Evolutionary conservation across 1,139 yeast genomes (phyloP).

Genomic region (Torulaspora globosa): DNA sequence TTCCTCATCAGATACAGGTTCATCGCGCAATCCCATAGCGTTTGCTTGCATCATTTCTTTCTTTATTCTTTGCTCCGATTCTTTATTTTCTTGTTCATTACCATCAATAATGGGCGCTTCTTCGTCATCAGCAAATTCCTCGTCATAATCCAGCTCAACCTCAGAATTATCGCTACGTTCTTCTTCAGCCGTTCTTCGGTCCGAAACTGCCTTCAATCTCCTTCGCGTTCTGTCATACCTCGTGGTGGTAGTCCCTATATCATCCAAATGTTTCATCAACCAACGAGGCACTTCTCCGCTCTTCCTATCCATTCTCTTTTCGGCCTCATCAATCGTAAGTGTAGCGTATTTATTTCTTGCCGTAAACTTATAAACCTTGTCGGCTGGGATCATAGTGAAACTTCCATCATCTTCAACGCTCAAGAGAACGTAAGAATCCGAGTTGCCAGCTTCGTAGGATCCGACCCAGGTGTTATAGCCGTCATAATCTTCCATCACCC

Average conservation of each 20-base stretch:
- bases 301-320: constrained; percentile 83
- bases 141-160: constrained; percentile 91
- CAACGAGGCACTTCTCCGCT: constrained; percentile 79
- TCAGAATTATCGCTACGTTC: constrained; percentile 63
- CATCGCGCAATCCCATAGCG: constrained; percentile 62
- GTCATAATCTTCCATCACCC: constrained; percentile 97
- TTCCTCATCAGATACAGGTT: constrained; percentile 48
- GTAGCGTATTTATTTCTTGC: constrained; percentile 93
- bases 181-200: constrained; percentile 41
- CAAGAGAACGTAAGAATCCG: constrained; percentile 79
- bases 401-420: constrained; percentile 78
- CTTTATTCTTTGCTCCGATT: constrained; percentile 82
- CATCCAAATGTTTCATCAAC: constrained; percentile 89
- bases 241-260: constrained; percentile 48
- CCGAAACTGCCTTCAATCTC: constrained; percentile 56
- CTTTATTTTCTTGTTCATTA: constrained; percentile 89
- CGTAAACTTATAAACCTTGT: constrained; percentile 87
- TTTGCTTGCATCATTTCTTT: constrained; percentile 86
- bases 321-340: constrained; percentile 92
- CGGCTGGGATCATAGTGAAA: constrained; percentile 92
- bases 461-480: constrained; percentile 95
- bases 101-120: constrained; percentile 98
- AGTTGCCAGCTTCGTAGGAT: constrained; percentile 88
- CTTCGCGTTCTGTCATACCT: constrained; percentile 44
- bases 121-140: constrained; percentile 97